A percentile compares a stretch with the other conserved stretches of the same genome.
Evolutionary conservation across 306 rosid genomes (phyloP).

Genomic region (Fagus crenata): DNA sequence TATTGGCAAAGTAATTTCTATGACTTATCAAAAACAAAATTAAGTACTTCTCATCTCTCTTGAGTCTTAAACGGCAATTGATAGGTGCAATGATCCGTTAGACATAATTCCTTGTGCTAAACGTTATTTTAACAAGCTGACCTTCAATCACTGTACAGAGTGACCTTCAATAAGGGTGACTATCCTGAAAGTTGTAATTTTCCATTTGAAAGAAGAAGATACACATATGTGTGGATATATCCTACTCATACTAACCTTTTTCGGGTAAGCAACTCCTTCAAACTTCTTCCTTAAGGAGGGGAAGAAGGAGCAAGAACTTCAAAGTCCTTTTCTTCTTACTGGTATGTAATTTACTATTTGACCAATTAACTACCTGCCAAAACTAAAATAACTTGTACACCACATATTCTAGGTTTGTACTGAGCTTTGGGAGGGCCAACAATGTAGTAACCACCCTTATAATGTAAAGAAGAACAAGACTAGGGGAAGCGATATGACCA

Average conservation of each 20-base stretch:
- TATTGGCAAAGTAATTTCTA: too few species aligned
- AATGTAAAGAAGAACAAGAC: not conserved
- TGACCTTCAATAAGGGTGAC: not conserved
- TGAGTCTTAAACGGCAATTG: not conserved
- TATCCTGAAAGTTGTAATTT: not conserved
- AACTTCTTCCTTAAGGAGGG: too few species aligned
- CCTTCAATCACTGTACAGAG: not conserved
- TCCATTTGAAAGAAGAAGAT: not conserved
- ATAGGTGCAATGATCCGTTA: not conserved
- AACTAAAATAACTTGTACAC: not conserved
- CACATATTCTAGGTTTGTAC: not conserved
- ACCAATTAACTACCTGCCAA: not conserved
- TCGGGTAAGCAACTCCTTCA: too few species aligned
- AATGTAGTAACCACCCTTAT: not conserved
- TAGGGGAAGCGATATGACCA: not conserved
- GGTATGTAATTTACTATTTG: not conserved
- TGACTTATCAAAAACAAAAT: too few species aligned
- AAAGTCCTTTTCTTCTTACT: not conserved
- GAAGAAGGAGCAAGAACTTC: not conserved
- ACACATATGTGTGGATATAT: not conserved
- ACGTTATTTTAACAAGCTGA: not conserved
- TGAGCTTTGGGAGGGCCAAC: not conserved
- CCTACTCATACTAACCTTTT: too few species aligned
- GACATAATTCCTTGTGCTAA: not conserved
- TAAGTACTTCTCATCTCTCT: too few species aligned